A percentile compares a stretch with the other conserved stretches of the same genome.
These are phyloP conservation scores for Diospyros kaki DNA, from an alignment of 148 eudicot species.

Conservation along the genomic window DNA sequence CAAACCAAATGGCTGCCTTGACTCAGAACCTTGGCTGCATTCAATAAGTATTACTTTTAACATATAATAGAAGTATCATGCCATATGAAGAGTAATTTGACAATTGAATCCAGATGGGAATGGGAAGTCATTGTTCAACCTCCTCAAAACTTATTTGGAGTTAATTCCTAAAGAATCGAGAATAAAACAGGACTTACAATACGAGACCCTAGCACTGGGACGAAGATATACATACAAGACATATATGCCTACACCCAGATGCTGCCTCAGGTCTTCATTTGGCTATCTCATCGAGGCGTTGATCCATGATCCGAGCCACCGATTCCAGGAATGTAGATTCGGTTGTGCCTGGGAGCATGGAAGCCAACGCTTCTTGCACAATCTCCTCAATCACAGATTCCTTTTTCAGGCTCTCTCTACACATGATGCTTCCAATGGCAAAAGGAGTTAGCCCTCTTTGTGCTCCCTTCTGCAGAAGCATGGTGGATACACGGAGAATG, in stretches of 20 bases:
- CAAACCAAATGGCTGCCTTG: too few species aligned
- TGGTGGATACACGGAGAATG: constrained; percentile 60
- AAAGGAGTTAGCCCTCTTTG: constrained; percentile 59
- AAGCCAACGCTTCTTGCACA: constrained; percentile 53
- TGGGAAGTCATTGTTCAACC: background rate
- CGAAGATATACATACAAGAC: constrained; percentile 1
- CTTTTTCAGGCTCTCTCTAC: constrained; percentile 51
- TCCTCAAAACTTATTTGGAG: background rate
- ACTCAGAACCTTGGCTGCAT: too few species aligned
- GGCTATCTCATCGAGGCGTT: constrained; percentile 43
- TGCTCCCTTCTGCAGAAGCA: constrained; percentile 73
- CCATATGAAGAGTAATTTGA: background rate
- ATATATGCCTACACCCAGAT: constrained; percentile 1
- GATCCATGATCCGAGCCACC: constrained; percentile 61
- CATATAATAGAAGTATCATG: too few species aligned
- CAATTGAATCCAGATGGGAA: background rate
- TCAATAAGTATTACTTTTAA: too few species aligned
- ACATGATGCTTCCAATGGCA: constrained; percentile 70
- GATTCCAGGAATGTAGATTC: constrained; percentile 58
- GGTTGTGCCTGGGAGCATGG: constrained; percentile 50
- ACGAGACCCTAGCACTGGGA: background rate
- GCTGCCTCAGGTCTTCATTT: background rate
- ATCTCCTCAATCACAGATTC: constrained; percentile 69
- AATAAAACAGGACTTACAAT: background rate
- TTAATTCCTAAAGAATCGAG: background rate